Conservation (phyloP, 1,284 basidiomycete species). For the Malassezia arunalokei region DNA sequence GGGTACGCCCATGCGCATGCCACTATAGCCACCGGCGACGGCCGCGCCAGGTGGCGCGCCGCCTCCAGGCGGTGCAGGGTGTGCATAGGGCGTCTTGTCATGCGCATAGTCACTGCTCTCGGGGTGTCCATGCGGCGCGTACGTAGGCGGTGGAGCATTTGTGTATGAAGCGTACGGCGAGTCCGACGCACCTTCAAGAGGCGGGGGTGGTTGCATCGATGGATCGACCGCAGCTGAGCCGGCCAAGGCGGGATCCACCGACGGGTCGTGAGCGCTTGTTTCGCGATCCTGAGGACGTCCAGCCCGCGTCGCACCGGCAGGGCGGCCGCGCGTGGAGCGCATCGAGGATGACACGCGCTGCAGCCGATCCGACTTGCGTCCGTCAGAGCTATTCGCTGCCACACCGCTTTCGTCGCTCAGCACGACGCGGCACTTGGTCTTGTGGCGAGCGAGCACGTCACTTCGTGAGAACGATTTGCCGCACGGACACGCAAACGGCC, state of each 20-base stretch:
- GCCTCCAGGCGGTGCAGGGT: background rate
- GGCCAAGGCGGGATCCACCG: conserved; percentile 14
- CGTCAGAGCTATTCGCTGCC: conserved; percentile 13
- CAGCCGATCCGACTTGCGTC: background rate
- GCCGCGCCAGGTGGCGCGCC: background rate
- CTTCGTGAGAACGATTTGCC: conserved; percentile 44
- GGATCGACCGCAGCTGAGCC: conserved; percentile 7
- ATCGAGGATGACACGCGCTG: background rate
- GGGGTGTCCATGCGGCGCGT: background rate
- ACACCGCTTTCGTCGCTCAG: conserved; percentile 23
- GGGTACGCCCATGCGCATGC: background rate
- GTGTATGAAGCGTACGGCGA: background rate
- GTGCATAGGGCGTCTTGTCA: background rate
- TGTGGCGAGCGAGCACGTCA: conserved; percentile 42
- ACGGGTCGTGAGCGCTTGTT: background rate
- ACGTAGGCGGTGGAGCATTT: background rate
- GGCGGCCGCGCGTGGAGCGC: conserved; percentile 4
- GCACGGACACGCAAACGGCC: conserved; percentile 42
- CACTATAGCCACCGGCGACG: background rate
- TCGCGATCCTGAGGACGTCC: background rate
- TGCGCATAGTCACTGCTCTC: background rate
- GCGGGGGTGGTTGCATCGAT: conserved; percentile 15
- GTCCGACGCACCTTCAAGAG: conserved; percentile 3
- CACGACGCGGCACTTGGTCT: conserved; percentile 37
- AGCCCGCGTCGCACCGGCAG: background rate